Base-by-base conservation (phyloP, 2,329 filamentous ascomycete species). In the Apiospora pterosperma region DNA sequence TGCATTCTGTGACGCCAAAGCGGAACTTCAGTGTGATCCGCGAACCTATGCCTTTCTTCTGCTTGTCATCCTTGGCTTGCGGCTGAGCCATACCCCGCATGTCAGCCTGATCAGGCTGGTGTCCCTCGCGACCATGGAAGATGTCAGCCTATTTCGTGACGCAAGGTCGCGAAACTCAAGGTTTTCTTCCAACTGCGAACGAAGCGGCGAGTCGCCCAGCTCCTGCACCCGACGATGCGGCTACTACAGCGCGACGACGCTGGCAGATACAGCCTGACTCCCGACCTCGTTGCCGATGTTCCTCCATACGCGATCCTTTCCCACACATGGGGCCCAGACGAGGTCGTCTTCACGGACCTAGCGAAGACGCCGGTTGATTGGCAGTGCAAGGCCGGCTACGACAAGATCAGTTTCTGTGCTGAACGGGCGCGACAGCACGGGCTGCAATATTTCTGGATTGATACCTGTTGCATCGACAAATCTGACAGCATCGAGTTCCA, bases 401-500 rank as follows among this genome's bases (percentile, higher is more conserved):
- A 44, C 34, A 61, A 61, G 59, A 31, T 61, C 19, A 31, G 19
- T 19, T 61, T 61, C 19, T 61, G 36, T 44, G 39, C 34, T 21
- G 38, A 44, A 19, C 59, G 42, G 31, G 36, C 19, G 25, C 19
- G 21, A 12, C 19, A 38, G 28, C 34, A 61, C 36, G 28, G 59
- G n/a, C 14, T 61, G 7, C 36, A 19, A n/a, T 61, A 61, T 31
- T 61, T 63, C 52, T 63, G 52, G 62, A 36, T 63, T 19, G 55
- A 63, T 28, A 63, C 62, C 19, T 36, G 36, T 21, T 63, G 55
- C 23, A 63, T 63, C 38, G 52, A 63, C n/a, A 63, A 63, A n/a
- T 19, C 25, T 4, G 23, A 63, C n/a, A 48, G 10, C 28, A 42
- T 36, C 38, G 55, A 63, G 62, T 55, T 63, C 3, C 25, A 38